Conservation (phyloP, 495 filamentous ascomycete genomes). For the Penicillium pulvis region DNA sequence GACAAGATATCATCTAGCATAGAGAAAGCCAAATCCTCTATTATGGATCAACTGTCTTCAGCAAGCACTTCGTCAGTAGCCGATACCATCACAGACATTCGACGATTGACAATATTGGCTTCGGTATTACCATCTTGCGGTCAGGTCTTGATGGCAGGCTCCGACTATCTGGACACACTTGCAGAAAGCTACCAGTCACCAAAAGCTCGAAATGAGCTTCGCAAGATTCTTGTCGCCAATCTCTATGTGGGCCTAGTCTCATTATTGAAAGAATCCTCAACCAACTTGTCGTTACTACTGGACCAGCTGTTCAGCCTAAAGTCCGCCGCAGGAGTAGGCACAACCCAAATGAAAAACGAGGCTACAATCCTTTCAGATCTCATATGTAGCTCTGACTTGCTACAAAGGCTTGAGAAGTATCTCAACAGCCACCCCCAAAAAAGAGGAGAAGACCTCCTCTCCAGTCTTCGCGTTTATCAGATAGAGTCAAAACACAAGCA, state of each 20-base stretch:
- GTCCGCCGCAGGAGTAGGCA: constrained; percentile 58
- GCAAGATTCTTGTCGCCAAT: constrained; percentile 65
- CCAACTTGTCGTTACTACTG: constrained; percentile 69
- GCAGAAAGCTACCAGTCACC: constrained; percentile 61
- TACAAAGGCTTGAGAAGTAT: constrained; percentile 53
- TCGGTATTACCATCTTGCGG: constrained; percentile 40
- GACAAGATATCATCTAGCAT: constrained; percentile 41
- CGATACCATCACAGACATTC: constrained; percentile 36
- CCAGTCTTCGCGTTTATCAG: constrained; percentile 48
- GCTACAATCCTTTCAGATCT: constrained; percentile 48
- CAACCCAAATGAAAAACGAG: constrained; percentile 39
- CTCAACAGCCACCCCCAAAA: constrained; percentile 54
- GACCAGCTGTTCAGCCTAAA: constrained; percentile 86
- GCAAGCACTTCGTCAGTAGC: constrained; percentile 39
- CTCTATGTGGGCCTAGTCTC: constrained; percentile 72
- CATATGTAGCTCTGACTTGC: constrained; percentile 45
- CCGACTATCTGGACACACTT: constrained; percentile 81
- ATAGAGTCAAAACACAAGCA: constrained; percentile 50
- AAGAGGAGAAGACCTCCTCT: constrained; percentile 44
- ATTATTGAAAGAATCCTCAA: constrained; percentile 62
- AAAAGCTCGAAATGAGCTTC: constrained; percentile 53
- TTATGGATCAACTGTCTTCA: constrained; percentile 50
- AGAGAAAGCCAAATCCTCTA: constrained; percentile 46
- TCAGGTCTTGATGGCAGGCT: constrained; percentile 73
- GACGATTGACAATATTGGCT: constrained; percentile 43